Evolutionary conservation across 2,329 filamentous ascomycete genomes (phyloP).

Genomic region (Spiromastix sp.): DNA sequence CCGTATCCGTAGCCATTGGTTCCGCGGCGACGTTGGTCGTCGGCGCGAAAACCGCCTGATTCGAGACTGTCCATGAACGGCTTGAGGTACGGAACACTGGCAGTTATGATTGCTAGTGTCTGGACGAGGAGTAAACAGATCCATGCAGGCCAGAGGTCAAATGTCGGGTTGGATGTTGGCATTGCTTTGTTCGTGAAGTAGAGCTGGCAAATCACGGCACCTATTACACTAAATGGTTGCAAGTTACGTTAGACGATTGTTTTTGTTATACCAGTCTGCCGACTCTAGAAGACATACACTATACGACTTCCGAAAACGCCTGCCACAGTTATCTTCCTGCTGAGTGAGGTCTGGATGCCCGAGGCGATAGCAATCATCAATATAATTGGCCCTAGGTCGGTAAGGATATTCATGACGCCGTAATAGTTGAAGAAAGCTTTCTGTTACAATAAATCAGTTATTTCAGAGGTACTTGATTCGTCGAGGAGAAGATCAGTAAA

Average conservation of each 20-base stretch:
- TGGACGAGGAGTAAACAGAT: constrained; percentile 18
- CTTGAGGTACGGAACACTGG: constrained; percentile 20
- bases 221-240: constrained; percentile 6
- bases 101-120: constrained; percentile 18
- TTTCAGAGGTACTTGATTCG: too few relatives aligned
- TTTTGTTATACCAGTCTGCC: not conserved
- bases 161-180: constrained; percentile 13
- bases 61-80: constrained; percentile 21
- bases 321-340: constrained; percentile 7
- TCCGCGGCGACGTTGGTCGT: constrained; percentile 12
- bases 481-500: not conserved
- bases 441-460: constrained; percentile 1
- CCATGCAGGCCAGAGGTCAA: constrained; percentile 20
- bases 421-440: constrained; percentile 9
- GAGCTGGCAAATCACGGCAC: constrained; percentile 8
- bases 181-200: constrained; percentile 9
- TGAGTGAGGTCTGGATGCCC: constrained; percentile 8
- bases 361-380: constrained; percentile 8
- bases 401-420: constrained; percentile 8
- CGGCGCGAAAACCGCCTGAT: constrained; percentile 16
- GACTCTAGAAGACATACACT: constrained; percentile 5
- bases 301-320: constrained; percentile 6
- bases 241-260: not conserved
- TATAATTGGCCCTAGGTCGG: constrained; percentile 6
- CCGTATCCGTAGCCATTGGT: not conserved